phyloP scores from a whole-genome alignment of 2,329 filamentous ascomycete species.

The Cladobotryum protrusum region DNA sequence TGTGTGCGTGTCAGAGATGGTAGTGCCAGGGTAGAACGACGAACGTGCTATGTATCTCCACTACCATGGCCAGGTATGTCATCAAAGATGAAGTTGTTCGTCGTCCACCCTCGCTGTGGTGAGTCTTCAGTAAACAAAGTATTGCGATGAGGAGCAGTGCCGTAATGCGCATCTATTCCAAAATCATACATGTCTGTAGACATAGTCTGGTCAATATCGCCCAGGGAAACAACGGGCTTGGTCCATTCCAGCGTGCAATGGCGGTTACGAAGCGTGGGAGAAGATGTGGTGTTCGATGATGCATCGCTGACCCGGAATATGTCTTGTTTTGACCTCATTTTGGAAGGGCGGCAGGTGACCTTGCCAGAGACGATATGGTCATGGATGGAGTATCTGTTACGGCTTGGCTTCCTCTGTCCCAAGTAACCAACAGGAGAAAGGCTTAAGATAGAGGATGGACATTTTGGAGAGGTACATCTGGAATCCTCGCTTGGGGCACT shows the following conservation, averaged over 20 bases:
- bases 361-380: not conserved
- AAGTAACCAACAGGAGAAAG: not conserved
- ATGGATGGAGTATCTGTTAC: not conserved
- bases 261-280: constrained; percentile 26
- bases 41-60: not conserved
- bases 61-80: constrained; percentile 18
- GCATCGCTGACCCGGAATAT: constrained; percentile 12
- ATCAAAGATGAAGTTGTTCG: constrained; percentile 17
- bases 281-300: constrained; percentile 27
- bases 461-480: not conserved
- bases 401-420: not conserved
- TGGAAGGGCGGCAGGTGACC: not conserved
- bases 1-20: constrained; percentile 10
- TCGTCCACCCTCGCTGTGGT: constrained; percentile 8
- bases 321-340: not conserved
- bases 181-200: constrained; percentile 20
- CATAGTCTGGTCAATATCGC: constrained; percentile 9
- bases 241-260: constrained; percentile 29
- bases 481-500: constrained; percentile 1
- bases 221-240: constrained; percentile 17
- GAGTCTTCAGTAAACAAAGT: constrained; percentile 11
- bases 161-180: constrained; percentile 26
- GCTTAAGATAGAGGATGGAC: not conserved
- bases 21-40: constrained; percentile 2
- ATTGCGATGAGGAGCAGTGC: constrained; percentile 8